A percentile compares a stretch with the other conserved stretches of the same genome.
These are phyloP conservation scores for Penicillium capsulatum DNA, from an alignment of 2,329 filamentous ascomycete genomes.

Conservation along the genomic window DNA sequence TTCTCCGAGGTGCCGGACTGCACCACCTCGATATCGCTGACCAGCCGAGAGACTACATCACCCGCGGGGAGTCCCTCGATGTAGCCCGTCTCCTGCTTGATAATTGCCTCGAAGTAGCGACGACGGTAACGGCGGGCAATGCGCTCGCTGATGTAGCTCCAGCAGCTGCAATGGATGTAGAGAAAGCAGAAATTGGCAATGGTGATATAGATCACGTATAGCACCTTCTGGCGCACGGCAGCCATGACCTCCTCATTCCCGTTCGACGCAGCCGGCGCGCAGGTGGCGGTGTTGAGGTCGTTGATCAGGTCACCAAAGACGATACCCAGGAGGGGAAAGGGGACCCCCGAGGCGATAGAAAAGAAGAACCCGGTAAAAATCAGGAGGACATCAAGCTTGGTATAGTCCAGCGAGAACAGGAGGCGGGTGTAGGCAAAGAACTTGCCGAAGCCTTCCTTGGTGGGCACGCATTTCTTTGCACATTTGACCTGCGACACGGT, in stretches of 20 bases:
- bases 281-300: constrained; percentile 34
- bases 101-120: constrained; percentile 55
- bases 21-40: constrained; percentile 61
- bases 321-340: constrained; percentile 39
- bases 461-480: constrained; percentile 18
- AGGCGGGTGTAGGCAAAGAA: constrained; percentile 24
- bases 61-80: constrained; percentile 60
- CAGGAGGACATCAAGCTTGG: constrained; percentile 25
- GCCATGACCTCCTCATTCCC: constrained; percentile 10
- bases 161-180: constrained; percentile 61
- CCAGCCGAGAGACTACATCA: constrained; percentile 59
- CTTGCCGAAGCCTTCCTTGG: constrained; percentile 16
- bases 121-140: constrained; percentile 60
- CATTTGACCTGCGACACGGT: constrained; percentile 6
- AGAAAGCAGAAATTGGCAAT: constrained; percentile 61
- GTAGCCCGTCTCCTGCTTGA: constrained; percentile 60
- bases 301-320: constrained; percentile 41
- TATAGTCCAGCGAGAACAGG: constrained; percentile 28
- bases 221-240: constrained; percentile 47
- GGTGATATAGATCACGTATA: constrained; percentile 60
- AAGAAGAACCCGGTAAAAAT: constrained; percentile 28
- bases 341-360: constrained; percentile 36
- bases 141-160: constrained; percentile 60
- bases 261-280: constrained; percentile 12
- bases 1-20: constrained; percentile 67